Evolutionary conservation across 495 filamentous ascomycete species (phyloP).

Genomic region (Parathielavia appendiculata): DNA sequence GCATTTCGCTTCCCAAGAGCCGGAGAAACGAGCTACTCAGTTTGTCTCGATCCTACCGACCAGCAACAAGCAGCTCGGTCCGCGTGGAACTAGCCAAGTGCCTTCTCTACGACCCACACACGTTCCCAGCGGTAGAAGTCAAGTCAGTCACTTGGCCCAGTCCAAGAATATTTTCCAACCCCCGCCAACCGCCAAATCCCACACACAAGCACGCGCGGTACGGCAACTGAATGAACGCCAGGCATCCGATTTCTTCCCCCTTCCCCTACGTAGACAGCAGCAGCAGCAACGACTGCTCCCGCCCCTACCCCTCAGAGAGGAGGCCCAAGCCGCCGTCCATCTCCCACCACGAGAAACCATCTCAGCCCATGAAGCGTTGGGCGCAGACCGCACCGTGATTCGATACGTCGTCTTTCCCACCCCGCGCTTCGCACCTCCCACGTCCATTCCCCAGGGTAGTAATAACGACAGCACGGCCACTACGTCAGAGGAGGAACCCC

Average conservation of each 20-base stretch:
- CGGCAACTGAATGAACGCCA: neutral
- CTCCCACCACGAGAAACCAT: neutral
- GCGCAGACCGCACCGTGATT: neutral
- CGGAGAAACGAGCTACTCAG: neutral
- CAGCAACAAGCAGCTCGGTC: neutral
- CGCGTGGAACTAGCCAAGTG: neutral
- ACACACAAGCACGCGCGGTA: neutral
- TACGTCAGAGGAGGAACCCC: no score
- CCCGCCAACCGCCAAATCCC: neutral
- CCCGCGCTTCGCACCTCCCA: neutral
- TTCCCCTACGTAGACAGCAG: neutral
- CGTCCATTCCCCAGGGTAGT: neutral
- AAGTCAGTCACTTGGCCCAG: neutral
- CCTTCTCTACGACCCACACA: neutral
- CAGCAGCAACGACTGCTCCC: neutral
- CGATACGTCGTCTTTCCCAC: conserved; percentile 16
- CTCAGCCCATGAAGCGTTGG: neutral
- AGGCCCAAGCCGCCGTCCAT: neutral
- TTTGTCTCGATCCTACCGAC: neutral
- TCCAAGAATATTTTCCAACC: conserved; percentile 8
- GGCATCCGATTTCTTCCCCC: neutral
- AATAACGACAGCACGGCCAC: neutral
- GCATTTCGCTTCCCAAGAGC: neutral
- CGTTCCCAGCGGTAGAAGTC: neutral
- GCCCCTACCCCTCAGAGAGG: neutral